phyloP scores from a whole-genome alignment of 768 basidiomycete species.

The Tricholomella constricta region DNA sequence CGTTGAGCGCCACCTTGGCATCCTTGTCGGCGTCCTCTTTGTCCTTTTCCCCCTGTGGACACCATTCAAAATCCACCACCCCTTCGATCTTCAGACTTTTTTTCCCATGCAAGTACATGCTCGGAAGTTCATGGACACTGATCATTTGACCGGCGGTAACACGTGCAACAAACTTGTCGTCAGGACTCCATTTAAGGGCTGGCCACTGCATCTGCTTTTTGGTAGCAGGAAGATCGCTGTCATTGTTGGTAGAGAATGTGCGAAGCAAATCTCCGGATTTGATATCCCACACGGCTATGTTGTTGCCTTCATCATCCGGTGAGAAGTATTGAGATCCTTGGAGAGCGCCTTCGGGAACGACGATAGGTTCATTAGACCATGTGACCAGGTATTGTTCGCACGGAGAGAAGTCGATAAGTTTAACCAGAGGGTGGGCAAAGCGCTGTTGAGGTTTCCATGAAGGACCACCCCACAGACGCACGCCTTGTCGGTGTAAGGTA shows the following conservation, averaged over 20 bases:
- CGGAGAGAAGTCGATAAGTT: constrained; percentile 96
- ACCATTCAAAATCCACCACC: constrained; percentile 98
- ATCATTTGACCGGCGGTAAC: constrained; percentile 91
- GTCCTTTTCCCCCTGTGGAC: constrained; percentile 89
- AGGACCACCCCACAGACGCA: constrained; percentile 92
- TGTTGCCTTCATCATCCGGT: constrained; percentile 94
- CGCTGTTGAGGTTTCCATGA: constrained; percentile 88
- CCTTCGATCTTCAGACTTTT: constrained; percentile 98
- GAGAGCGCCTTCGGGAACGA: constrained; percentile 75
- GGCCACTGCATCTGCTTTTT: constrained; percentile 96
- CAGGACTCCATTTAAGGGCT: constrained; percentile 94
- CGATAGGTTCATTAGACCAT: constrained; percentile 94
- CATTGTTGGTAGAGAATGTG: constrained; percentile 75
- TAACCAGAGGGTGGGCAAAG: constrained; percentile 94
- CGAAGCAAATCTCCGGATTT: constrained; percentile 90
- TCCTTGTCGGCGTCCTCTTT: constrained; percentile 67
- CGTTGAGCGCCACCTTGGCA: constrained; percentile 34
- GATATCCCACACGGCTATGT: constrained; percentile 98
- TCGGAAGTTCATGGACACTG: constrained; percentile 93
- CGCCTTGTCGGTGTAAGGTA: constrained; percentile 92
- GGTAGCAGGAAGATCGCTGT: constrained; percentile 54
- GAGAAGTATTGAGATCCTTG: constrained; percentile 88
- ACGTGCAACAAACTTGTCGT: constrained; percentile 93
- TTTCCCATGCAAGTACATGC: constrained; percentile 93
- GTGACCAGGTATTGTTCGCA: constrained; percentile 96